Conservation (phyloP, 768 basidiomycete genomes). For the Brasilioporus rufonigricans region DNA sequence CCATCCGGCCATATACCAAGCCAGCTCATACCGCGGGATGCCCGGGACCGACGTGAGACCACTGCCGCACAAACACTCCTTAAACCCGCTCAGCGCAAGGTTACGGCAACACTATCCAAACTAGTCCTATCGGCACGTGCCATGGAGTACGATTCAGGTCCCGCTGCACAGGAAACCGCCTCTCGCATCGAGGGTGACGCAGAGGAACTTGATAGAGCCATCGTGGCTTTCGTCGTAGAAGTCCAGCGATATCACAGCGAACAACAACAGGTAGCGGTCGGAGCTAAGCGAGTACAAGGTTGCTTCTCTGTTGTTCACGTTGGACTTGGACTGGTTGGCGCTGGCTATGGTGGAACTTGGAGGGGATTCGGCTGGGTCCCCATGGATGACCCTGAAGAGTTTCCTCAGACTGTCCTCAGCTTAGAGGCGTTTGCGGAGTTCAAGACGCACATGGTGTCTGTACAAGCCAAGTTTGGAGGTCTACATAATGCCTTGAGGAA, state of each 20-base stretch:
- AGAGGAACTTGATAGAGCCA: conserved; percentile 69
- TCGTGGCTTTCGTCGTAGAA: conserved; percentile 65
- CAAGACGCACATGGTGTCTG: conserved; percentile 40
- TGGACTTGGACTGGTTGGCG: conserved; percentile 78
- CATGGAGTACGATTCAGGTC: conserved; percentile 76
- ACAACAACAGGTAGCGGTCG: conserved; percentile 19
- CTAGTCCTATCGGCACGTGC: conserved; percentile 90
- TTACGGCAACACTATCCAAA: conserved; percentile 86
- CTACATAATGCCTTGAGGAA: conserved; percentile 26
- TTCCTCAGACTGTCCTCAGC: conserved; percentile 46
- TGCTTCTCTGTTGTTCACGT: conserved; percentile 60
- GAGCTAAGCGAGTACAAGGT: conserved; percentile 56
- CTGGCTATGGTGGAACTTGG: conserved; percentile 74
- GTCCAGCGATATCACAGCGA: conserved; percentile 56
- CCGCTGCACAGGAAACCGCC: conserved; percentile 57
- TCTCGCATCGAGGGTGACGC: conserved; percentile 75
- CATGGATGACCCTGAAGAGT: conserved; percentile 46
- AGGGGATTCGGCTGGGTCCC: conserved; percentile 83
- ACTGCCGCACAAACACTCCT: conserved; percentile 55
- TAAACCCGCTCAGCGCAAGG: conserved; percentile 80
- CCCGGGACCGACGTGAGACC: conserved; percentile 42
- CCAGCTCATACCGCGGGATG: conserved; percentile 49
- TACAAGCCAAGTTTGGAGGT: conserved; percentile 50
- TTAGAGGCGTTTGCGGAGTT: conserved; percentile 56
- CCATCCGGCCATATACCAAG: conserved; percentile 60